Evolutionary conservation across 2,329 filamentous ascomycete genomes (phyloP).

Genomic region (Bipolaris sorokiniana): DNA sequence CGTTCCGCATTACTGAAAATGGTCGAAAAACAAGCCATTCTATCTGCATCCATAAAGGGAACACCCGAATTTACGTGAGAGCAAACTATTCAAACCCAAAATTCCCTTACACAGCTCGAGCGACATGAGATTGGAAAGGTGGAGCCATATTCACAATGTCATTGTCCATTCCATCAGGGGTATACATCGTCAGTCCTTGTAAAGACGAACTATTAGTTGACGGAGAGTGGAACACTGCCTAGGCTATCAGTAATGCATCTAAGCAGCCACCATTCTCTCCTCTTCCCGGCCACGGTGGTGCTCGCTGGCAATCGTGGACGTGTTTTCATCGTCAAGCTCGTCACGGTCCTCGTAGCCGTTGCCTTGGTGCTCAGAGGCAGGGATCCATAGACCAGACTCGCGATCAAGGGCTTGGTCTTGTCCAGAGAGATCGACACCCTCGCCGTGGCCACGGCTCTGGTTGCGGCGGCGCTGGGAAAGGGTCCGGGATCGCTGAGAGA

Average conservation of each 20-base stretch:
- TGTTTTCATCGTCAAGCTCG: conserved; percentile 63
- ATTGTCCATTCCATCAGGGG: conserved; percentile 37
- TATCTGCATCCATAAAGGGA: conserved; percentile 12
- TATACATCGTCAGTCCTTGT: conserved; percentile 40
- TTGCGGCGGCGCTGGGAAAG: conserved; percentile 77
- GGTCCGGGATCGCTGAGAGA: conserved; percentile 85
- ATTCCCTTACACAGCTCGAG: conserved; percentile 19
- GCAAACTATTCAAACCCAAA: conserved; percentile 2
- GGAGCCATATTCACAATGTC: conserved; percentile 12
- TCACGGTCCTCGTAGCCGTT: conserved; percentile 70
- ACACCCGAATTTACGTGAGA: conserved; percentile 1
- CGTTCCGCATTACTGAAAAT: conserved; percentile 17
- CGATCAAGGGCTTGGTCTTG: conserved; percentile 83
- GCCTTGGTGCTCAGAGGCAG: conserved; percentile 70
- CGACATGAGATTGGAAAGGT: conserved; percentile 12
- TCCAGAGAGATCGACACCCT: conserved; percentile 79
- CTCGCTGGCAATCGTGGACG: conserved; percentile 50
- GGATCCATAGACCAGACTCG: conserved; percentile 81
- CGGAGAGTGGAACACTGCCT: conserved; percentile 26
- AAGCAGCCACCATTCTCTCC: conserved; percentile 49
- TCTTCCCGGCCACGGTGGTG: conserved; percentile 55
- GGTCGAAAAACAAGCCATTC: conserved; percentile 11
- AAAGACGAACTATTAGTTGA: conserved; percentile 34
- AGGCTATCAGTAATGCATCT: conserved; percentile 27
- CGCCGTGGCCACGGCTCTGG: conserved; percentile 69